Evolutionary conservation across 202 grass and related monocot genomes (phyloP), one percentile per base, ranked within the genome.

Genomic region (Carex arenaria): DNA sequence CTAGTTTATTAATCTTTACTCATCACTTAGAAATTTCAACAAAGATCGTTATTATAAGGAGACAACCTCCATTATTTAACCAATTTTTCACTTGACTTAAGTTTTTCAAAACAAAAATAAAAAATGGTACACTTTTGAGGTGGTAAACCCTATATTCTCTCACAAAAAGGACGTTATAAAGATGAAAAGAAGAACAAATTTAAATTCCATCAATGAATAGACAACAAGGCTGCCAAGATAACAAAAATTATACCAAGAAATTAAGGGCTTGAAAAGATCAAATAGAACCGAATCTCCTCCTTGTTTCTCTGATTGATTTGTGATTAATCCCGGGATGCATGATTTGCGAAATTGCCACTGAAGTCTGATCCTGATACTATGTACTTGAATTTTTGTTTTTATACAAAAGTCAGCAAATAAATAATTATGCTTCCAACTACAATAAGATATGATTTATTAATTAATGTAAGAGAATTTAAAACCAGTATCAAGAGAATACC

Each of bases 261-360:
- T 9, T 43, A 65, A 64, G 36, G 42, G 30, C 88, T 55, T 28
- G n/a, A 79, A 81, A 77, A 57, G 34, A 85, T 98, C 89, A 95
- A 64, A 92, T 87, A 61, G 86, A 82, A 40, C 89, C 91, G 78
- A 92, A 93, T 85, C 55, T 86, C 23, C 84, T 91, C 66, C 90
- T 89, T 91, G 84, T 82, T 82, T 60, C 70, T 80, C 73, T 89
- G 80, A 72, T 40, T 80, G 78, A 30, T 78, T 81, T 86, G 86
- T 87, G 80, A 77, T 61, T 84, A 72, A 83, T 92, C 89, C 86
- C 90, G 91, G 61, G 86, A 93, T 86, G 83, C 86, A 82, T 93
- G 90, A 85, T 81, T 93, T 81, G 49, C 61, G 80, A 91, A 90
- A 68, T 67, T 90, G 83, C 53, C 84, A 54, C 34, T 84, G 82